Conservation (phyloP, 139 green algal genomes). For the Closterium sp. region DNA sequence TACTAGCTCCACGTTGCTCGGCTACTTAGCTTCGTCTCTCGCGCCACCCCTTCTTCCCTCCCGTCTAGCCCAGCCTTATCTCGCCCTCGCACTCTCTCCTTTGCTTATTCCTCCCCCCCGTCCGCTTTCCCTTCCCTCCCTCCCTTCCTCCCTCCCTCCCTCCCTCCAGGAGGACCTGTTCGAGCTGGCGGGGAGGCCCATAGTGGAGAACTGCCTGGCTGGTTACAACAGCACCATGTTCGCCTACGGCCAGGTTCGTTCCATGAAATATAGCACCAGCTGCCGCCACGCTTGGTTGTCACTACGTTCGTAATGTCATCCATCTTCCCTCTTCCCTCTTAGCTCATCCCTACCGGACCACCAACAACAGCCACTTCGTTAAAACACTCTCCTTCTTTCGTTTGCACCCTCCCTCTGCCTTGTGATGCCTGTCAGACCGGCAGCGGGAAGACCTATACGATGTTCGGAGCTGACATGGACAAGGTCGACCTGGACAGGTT, state of each 20-base stretch:
- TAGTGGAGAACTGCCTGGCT: conserved; percentile 47
- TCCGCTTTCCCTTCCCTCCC: neutral
- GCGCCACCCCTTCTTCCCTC: neutral
- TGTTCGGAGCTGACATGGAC: conserved; percentile 25
- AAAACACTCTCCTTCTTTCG: neutral
- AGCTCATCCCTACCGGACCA: neutral
- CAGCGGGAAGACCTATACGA: conserved; percentile 70
- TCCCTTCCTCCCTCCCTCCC: neutral
- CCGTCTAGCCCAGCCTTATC: neutral
- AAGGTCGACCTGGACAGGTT: neutral
- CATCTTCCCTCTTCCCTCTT: neutral
- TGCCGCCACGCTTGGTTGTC: neutral
- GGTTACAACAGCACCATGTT: conserved; percentile 57
- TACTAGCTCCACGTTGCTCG: no score
- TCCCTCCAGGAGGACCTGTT: conserved; percentile 14
- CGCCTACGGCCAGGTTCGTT: conserved; percentile 59
- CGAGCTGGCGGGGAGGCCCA: conserved; percentile 3
- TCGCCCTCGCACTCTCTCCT: neutral
- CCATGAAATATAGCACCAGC: neutral
- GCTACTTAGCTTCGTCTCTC: neutral
- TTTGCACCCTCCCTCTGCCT: neutral
- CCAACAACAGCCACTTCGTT: neutral
- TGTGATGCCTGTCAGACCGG: conserved; percentile 62
- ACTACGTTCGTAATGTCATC: neutral
- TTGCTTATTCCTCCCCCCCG: neutral